Percentiles rank a stretch among this genome's conserved stretches.
These are phyloP conservation scores for Saccharomycopsis malanga DNA, from an alignment of 805 yeast species.

Conservation along the genomic window DNA sequence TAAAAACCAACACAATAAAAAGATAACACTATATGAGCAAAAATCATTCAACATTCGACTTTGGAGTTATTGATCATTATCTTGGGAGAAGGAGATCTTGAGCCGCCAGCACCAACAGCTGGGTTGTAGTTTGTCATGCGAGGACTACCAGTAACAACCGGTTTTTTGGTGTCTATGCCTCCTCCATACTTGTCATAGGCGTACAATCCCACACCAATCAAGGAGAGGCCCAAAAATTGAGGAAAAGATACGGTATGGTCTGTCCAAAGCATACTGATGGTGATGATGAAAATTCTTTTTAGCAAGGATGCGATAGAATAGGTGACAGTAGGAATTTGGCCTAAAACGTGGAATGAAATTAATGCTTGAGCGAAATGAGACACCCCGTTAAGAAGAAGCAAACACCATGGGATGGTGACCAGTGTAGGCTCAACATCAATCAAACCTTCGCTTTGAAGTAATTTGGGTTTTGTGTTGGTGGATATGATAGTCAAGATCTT, in stretches of 20 bases:
- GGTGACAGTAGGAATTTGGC: conserved; percentile 63
- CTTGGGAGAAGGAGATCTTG: not conserved
- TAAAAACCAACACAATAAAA: too few species aligned
- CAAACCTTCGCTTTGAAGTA: not conserved
- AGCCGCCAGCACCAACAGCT: not conserved
- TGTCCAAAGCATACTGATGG: conserved; percentile 58
- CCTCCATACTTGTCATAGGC: conserved; percentile 64
- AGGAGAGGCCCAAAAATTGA: conserved; percentile 45
- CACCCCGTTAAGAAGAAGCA: conserved; percentile 55
- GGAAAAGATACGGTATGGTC: conserved; percentile 29
- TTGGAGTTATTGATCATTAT: not conserved
- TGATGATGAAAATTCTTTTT: conserved; percentile 63
- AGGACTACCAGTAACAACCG: not conserved
- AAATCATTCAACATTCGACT: too few species aligned
- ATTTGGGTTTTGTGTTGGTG: not conserved
- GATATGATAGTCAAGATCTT: conserved; percentile 1
- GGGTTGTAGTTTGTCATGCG: not conserved
- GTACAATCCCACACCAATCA: conserved; percentile 56
- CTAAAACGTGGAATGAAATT: conserved; percentile 68
- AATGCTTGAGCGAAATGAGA: conserved; percentile 67
- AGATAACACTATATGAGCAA: too few species aligned
- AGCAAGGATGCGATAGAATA: conserved; percentile 71
- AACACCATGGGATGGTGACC: conserved; percentile 35
- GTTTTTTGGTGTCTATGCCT: not conserved
- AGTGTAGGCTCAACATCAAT: not conserved